phyloP scores from a whole-genome alignment of 768 basidiomycete genomes.

The Sporobolomyces roseus region DNA sequence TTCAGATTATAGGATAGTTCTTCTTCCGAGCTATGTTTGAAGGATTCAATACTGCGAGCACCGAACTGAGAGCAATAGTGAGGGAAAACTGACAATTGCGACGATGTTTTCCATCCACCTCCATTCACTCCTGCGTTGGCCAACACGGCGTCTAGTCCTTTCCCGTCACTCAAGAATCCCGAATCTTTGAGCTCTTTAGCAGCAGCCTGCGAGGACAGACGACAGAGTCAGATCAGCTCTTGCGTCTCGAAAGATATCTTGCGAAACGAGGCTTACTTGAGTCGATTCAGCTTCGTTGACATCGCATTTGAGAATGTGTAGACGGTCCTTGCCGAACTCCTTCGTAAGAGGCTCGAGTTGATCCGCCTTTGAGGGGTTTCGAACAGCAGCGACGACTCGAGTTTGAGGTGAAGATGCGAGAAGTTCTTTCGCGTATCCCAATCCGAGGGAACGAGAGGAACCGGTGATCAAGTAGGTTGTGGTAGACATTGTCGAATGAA shows the following conservation, averaged over 20 bases:
- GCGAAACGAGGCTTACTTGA: conserved; percentile 43
- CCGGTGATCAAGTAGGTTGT: conserved; percentile 37
- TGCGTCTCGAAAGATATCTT: too few species aligned
- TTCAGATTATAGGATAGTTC: conserved; percentile 37
- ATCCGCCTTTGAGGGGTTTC: conserved; percentile 41
- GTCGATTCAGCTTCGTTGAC: conserved; percentile 47
- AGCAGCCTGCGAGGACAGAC: conserved; percentile 22
- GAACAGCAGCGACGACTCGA: conserved; percentile 47
- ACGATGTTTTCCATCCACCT: not conserved
- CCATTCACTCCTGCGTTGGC: conserved; percentile 35
- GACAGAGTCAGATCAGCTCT: too few species aligned
- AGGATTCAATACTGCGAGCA: not conserved
- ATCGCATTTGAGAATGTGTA: conserved; percentile 51
- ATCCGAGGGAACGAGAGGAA: conserved; percentile 47
- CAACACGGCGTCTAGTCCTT: conserved; percentile 26
- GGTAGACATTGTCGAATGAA: not conserved
- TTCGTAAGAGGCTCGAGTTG: conserved; percentile 35
- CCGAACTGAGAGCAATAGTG: too few species aligned
- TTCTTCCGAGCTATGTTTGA: not conserved
- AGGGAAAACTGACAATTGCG: conserved; percentile 5
- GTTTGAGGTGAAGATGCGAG: conserved; percentile 18
- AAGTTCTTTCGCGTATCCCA: conserved; percentile 45
- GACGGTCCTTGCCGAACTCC: conserved; percentile 42
- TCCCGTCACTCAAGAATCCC: conserved; percentile 17
- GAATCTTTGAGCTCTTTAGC: conserved; percentile 29